phyloP scores from a whole-genome alignment of 805 yeast genomes.

The Wickerhamomyces queroliae region DNA sequence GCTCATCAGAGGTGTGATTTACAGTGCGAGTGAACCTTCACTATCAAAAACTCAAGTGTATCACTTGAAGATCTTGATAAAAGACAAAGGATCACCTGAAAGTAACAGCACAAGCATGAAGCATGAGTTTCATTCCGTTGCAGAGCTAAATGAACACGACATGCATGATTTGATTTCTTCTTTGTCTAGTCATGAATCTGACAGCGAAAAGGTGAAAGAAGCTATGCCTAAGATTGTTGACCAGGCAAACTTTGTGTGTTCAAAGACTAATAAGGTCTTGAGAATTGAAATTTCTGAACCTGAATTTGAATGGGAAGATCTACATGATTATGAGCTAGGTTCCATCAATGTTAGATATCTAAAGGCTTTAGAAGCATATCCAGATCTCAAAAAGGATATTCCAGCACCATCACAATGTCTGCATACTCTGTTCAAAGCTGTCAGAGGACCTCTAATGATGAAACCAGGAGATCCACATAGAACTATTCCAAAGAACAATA shows the following conservation, averaged over 20 bases:
- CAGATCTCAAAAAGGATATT: conserved; percentile 20
- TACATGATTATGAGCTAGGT: conserved; percentile 39
- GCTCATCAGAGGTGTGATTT: conserved; percentile 22
- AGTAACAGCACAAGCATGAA: conserved; percentile 19
- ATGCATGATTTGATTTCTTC: conserved; percentile 25
- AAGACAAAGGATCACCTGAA: conserved; percentile 17
- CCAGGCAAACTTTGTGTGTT: conserved; percentile 40
- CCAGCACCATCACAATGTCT: conserved; percentile 60
- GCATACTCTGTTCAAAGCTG: conserved; percentile 52
- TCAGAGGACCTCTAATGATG: conserved; percentile 59
- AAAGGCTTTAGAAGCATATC: conserved; percentile 24
- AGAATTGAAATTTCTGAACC: conserved; percentile 47
- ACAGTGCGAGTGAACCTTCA: conserved; percentile 22
- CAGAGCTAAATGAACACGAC: conserved; percentile 22
- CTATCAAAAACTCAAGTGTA: conserved; percentile 19
- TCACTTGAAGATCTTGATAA: conserved; percentile 30
- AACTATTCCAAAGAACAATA: conserved; percentile 48
- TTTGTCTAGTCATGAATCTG: conserved; percentile 14
- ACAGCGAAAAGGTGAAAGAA: conserved; percentile 4
- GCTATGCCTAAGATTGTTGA: conserved; percentile 35
- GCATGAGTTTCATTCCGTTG: conserved; percentile 26
- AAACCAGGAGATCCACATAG: conserved; percentile 39
- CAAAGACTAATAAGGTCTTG: conserved; percentile 39
- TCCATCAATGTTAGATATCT: conserved; percentile 48
- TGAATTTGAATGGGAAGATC: conserved; percentile 44